phyloP scores from a whole-genome alignment of 192 early-diverging fungal genomes.

The Coemansia sp. region DNA sequence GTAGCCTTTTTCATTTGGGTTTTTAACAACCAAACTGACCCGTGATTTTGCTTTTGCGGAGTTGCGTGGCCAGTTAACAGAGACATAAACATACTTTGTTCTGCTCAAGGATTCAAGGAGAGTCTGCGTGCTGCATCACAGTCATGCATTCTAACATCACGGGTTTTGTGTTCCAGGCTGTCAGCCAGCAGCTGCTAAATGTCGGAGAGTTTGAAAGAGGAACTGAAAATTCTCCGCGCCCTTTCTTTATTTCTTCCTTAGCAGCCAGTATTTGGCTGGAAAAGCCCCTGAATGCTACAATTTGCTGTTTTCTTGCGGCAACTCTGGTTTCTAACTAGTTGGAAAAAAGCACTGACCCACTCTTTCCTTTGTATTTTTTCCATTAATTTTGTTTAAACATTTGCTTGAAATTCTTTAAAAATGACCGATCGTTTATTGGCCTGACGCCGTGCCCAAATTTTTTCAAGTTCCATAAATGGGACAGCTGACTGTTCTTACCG shows the following conservation, averaged over 20 bases:
- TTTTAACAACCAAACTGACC: background rate
- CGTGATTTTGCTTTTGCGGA: background rate
- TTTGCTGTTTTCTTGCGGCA: too few species aligned
- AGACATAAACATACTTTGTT: background rate
- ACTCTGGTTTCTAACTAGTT: background rate
- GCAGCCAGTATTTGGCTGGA: too few species aligned
- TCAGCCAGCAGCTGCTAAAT: too few species aligned
- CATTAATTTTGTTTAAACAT: background rate
- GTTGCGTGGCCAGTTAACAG: background rate
- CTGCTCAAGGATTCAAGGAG: background rate
- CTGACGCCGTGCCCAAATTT: background rate
- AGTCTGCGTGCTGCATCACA: background rate
- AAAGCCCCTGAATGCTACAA: too few species aligned
- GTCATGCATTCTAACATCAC: too few species aligned
- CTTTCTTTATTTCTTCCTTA: too few species aligned
- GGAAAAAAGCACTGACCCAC: background rate
- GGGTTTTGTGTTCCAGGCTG: too few species aligned
- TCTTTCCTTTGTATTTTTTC: too few species aligned
- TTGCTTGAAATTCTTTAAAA: background rate
- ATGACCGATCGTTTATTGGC: background rate
- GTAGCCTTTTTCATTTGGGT: too few species aligned
- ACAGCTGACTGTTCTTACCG: constrained; percentile 5
- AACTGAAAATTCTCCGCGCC: background rate
- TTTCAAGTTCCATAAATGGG: background rate
- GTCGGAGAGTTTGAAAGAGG: background rate